A percentile compares a stretch with the other conserved stretches of the same genome.
phyloP scores from a whole-genome alignment of 1,284 basidiomycete genomes.

The Caloboletus firmus region DNA sequence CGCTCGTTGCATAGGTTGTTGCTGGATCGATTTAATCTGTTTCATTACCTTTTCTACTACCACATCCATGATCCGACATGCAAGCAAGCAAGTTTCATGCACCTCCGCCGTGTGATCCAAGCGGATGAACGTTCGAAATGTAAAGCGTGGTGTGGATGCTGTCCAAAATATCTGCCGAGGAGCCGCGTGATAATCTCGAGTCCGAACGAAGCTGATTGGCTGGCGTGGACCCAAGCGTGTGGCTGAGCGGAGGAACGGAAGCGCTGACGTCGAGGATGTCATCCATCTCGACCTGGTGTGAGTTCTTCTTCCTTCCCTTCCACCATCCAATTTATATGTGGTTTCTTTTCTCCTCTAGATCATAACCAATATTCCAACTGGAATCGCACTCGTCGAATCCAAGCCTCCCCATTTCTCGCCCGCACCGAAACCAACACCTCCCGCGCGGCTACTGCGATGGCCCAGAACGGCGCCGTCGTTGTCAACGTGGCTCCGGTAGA shows the following conservation, averaged over 20 bases:
- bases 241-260: neutral
- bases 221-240: neutral
- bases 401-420: constrained; percentile 50
- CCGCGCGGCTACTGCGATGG: constrained; percentile 48
- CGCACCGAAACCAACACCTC: constrained; percentile 48
- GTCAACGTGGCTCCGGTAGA: constrained; percentile 39
- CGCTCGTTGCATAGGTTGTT: constrained; percentile 76
- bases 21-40: constrained; percentile 21
- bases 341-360: constrained; percentile 36
- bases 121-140: no score
- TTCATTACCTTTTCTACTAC: constrained; percentile 11
- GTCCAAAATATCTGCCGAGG: constrained; percentile 3
- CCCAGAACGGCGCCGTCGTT: constrained; percentile 38
- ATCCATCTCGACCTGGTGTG: constrained; percentile 39
- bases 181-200: constrained; percentile 7
- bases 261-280: constrained; percentile 27
- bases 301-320: constrained; percentile 4
- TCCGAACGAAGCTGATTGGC: constrained; percentile 16
- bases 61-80: neutral
- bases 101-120: no score
- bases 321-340: neutral
- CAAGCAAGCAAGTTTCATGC: neutral
- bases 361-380: constrained; percentile 51
- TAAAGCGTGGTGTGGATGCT: neutral
- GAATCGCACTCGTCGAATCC: constrained; percentile 53